Base-by-base conservation (phyloP, 192 early-diverging fungal genomes). In the Allomyces macrogynus region DNA sequence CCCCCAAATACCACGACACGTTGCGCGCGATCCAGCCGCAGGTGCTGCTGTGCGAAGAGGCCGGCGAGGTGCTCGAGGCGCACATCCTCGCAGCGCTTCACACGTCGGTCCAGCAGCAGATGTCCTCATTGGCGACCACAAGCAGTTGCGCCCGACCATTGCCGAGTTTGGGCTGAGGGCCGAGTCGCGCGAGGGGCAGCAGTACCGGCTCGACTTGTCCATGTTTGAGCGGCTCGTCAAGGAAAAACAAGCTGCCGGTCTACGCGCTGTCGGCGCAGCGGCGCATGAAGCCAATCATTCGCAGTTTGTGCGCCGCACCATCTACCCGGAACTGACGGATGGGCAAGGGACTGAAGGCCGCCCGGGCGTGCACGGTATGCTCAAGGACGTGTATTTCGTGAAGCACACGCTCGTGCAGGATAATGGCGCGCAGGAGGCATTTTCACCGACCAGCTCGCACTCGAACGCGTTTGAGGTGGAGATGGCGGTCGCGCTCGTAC, bases 1-100 rank as follows among this genome's bases (percentile, higher is more conserved):
- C 81, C 5, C 81, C 83, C 24, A 80, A 77, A 61, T 57, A 62
- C 44, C 73, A 80, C 61, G 65, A 57, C 20, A 57, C 20, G 16
- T 2, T 57, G 16, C 16, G 20, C 16, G 49, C 49, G 49, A 1
- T 57, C 16, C 1, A 1, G 49, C 49, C 49, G 16, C 9, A 57
- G 5, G 49, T 57, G 49, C 12, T 76, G 61, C 57, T 76, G 24
- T 68, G 67, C 63, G 74, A 76, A 43, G 74, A 76, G 54, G 71
- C 71, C 1, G 74, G 71, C 5, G 74, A 76, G 54, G 71, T 71
- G 23, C 63, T 76, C 11, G 74, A 76, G 61, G 67, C 69, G 8
- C 74, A 76, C 68, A 23, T 70, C 3, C 23, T 76, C 12, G 67
- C 74, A 1, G 40, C 67, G 4, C 63, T 76, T 43, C 40, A 24